These are phyloP conservation scores for Penicillium sp. DNA, from an alignment of 2,329 filamentous ascomycete species.

Conservation along the genomic window DNA sequence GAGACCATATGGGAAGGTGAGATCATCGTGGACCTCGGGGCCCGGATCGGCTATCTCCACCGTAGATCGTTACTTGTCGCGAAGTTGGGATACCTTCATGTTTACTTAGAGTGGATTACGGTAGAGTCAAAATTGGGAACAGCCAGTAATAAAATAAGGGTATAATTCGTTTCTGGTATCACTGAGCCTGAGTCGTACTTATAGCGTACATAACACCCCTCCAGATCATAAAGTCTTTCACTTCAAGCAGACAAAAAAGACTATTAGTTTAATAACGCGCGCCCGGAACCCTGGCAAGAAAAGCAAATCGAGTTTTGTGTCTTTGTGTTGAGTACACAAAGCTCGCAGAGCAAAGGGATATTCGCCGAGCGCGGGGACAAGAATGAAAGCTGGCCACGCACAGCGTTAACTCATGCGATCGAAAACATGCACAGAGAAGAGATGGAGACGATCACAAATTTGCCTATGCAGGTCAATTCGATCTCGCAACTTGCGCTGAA, in stretches of 20 bases:
- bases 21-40: neutral
- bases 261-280: conserved; percentile 1
- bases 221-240: conserved; percentile 8
- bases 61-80: neutral
- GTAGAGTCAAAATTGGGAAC: neutral
- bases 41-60: neutral
- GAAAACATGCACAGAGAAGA: conserved; percentile 24
- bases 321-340: neutral
- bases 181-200: neutral
- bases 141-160: conserved; percentile 3
- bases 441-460: conserved; percentile 15
- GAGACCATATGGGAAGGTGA: neutral
- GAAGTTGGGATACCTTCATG: neutral
- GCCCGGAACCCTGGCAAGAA: neutral
- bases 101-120: neutral
- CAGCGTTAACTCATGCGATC: conserved; percentile 21
- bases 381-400: conserved; percentile 19
- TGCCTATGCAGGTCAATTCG: conserved; percentile 1
- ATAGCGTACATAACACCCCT: conserved; percentile 7
- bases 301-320: neutral
- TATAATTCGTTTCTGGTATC: conserved; percentile 6
- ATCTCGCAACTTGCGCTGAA: neutral
- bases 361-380: conserved; percentile 3
- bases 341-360: neutral
- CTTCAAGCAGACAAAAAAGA: conserved; percentile 3